Base-by-base conservation (phyloP, 352 stramenopile species). In the Achlya hypogyna region DNA sequence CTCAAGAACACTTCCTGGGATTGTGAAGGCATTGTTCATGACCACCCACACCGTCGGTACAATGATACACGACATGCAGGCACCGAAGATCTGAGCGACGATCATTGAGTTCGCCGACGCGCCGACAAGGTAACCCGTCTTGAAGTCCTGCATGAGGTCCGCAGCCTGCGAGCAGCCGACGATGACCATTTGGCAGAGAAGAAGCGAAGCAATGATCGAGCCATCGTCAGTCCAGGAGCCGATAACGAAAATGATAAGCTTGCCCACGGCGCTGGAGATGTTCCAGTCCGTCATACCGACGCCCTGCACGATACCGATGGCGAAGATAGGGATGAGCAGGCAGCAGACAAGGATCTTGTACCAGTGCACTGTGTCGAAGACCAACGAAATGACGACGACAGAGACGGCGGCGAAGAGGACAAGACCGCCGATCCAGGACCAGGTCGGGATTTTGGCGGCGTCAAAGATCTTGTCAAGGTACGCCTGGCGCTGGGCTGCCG, bases 381-480 rank as follows among this genome's bases (percentile, higher is more conserved):
- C 31, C 8, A 34, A 4, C 14, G 58, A 65, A n/a, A 65, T 65
- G 28, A 65, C 28, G 22, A 65, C 58, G 18, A 65, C 58, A 6
- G 58, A 65, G 25, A 65, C 23, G 27, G 58, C 58, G 34, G 58
- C 58, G 4, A 65, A 65, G 0, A 58, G 16, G 25, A 65, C 34
- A 2, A 65, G 58, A 25, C 58, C 58, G 20, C n/a, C 28, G 5
- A 65, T 29, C 58, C 58, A 65, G 1, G 22, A 14, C 27, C 23
- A 54, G 0, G 58, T 23, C 20, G 58, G 58, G 35, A 65, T 29
- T 14, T 56, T 5, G 5, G 34, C 42, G 18, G 34, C 6, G 34
- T 65, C 58, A 58, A 65, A 65, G 28, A 65, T 31, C 58, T 65
- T 65, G 58, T 65, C 58, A 0, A 65, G 6, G 58, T 65, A 65